Evolutionary conservation across 768 basidiomycete species (phyloP).

Genomic region (Suillus weaverae): DNA sequence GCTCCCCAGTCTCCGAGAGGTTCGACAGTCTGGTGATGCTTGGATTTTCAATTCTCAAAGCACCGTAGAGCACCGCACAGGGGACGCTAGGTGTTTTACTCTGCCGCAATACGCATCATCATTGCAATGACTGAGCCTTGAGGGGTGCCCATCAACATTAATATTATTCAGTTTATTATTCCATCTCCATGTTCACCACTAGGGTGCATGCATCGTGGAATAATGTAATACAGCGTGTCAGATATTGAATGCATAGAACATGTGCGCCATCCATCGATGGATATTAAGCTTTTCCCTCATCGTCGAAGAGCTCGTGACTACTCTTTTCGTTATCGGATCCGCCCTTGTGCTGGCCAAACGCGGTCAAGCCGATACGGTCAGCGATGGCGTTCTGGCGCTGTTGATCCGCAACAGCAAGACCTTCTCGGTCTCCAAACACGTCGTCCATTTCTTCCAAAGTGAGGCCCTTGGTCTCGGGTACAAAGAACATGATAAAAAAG

Average conservation of each 20-base stretch:
- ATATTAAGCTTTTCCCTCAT: slow-evolving; percentile 20
- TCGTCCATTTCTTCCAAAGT: slow-evolving; percentile 81
- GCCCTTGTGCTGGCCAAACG: slow-evolving; percentile 24
- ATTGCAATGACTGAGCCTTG: neutral
- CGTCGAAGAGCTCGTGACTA: slow-evolving; percentile 16
- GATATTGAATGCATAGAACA: neutral
- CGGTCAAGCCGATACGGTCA: slow-evolving; percentile 60
- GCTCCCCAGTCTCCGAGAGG: neutral
- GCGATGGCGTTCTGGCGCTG: slow-evolving; percentile 51
- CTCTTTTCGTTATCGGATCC: slow-evolving; percentile 17
- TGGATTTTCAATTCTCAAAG: neutral
- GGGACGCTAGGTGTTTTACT: neutral
- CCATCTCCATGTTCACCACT: slow-evolving; percentile 1
- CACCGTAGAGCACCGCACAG: neutral
- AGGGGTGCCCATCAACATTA: neutral
- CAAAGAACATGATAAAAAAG: slow-evolving; percentile 63
- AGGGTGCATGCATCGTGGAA: neutral
- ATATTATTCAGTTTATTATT: neutral
- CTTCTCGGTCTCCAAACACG: slow-evolving; percentile 60
- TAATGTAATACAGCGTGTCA: neutral
- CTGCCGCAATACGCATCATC: neutral
- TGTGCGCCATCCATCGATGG: neutral
- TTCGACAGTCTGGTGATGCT: neutral
- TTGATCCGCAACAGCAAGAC: slow-evolving; percentile 58
- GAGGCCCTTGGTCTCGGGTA: slow-evolving; percentile 74